phyloP scores from a whole-genome alignment of 2,329 filamentous ascomycete genomes.

The Neonectria hederae region DNA sequence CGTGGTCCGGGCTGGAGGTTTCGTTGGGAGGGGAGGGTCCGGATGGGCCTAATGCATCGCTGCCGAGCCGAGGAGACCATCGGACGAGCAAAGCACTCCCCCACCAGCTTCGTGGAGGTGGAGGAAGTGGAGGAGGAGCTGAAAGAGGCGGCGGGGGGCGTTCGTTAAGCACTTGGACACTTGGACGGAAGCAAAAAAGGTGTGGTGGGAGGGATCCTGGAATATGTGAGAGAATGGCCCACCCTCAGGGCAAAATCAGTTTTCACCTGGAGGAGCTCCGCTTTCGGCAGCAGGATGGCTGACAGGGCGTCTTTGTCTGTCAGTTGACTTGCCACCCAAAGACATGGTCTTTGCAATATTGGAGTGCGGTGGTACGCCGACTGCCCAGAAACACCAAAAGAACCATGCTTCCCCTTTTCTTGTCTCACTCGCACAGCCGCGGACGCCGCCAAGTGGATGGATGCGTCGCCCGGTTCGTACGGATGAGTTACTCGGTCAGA shows the following conservation, averaged over 20 bases:
- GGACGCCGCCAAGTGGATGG: not conserved
- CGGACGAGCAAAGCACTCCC: not conserved
- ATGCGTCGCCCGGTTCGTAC: not conserved
- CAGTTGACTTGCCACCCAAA: conserved; percentile 1
- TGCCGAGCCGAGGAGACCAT: conserved; percentile 3
- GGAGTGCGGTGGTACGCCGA: not conserved
- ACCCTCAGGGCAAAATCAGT: not conserved
- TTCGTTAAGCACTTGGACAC: not conserved
- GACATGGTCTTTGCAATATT: not conserved
- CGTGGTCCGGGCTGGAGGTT: not conserved
- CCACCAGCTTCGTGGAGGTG: not conserved
- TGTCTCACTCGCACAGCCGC: not conserved
- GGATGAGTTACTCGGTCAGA: not conserved
- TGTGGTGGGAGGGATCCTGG: not conserved
- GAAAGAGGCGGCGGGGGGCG: not conserved
- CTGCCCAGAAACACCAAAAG: not conserved
- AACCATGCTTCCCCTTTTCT: not conserved
- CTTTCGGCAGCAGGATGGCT: not conserved
- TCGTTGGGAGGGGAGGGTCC: not conserved
- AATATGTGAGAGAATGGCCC: not conserved
- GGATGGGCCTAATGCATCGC: conserved; percentile 2
- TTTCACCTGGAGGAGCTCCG: conserved; percentile 14
- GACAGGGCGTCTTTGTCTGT: not conserved
- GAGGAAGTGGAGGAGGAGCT: not conserved
- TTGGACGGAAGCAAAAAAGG: not conserved